These are phyloP conservation scores for Ogataea glucozyma DNA, from an alignment of 805 yeast genomes.

Conservation along the genomic window DNA sequence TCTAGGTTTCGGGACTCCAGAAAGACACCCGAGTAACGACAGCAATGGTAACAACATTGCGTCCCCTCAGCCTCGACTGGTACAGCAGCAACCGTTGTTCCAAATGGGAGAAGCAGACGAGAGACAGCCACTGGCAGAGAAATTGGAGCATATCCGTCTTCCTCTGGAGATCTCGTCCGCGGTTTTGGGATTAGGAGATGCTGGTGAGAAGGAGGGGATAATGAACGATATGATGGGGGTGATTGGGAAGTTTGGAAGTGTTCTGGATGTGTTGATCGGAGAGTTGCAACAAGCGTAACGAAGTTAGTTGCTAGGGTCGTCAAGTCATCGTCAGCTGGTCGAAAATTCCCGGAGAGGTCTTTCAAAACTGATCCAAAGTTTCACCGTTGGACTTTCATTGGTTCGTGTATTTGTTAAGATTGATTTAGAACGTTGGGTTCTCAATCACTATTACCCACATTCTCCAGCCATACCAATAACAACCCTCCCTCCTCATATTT, in stretches of 20 bases:
- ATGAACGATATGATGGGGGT: conserved; percentile 25
- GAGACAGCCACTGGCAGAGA: conserved; percentile 3
- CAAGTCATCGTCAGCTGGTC: no score
- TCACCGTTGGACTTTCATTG: no score
- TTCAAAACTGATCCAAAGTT: no score
- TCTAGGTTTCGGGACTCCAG: conserved; percentile 24
- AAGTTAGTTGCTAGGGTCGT: no score
- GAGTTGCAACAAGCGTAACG: no score
- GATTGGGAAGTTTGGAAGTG: conserved; percentile 27
- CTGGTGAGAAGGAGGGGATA: conserved; percentile 12
- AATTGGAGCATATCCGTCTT: conserved; percentile 10
- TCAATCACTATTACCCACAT: no score
- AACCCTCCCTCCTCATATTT: no score
- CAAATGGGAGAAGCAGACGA: conserved; percentile 1
- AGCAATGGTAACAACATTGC: conserved; percentile 4
- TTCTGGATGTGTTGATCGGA: conserved; percentile 35
- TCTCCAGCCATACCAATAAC: no score
- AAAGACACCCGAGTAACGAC: conserved; percentile 7
- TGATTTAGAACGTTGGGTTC: no score
- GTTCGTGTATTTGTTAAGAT: no score
- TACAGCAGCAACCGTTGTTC: conserved; percentile 1
- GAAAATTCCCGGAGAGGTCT: no score
- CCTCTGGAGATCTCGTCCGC: conserved; percentile 10
- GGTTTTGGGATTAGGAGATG: conserved; percentile 4
- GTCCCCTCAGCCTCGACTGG: conserved; percentile 11